Base-by-base conservation (phyloP, 441 rosid species). In the Erodium moschatum region DNA sequence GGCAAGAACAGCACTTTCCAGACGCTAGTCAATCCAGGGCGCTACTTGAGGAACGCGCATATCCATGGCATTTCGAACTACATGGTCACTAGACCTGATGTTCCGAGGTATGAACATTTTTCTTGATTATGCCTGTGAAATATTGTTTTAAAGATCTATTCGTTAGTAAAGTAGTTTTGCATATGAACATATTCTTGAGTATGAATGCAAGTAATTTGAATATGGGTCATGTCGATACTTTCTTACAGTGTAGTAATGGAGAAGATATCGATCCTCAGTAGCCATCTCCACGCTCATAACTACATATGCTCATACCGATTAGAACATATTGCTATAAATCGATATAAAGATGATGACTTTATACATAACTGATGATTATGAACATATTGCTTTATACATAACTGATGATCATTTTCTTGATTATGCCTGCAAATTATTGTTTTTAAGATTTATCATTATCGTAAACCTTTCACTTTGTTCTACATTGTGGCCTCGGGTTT, bases 1-100 rank as follows among this genome's bases (percentile, higher is more conserved):
- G 97, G 97, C 69, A 77, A 81, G 77, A 81, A 88, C 75, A 86
- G 98, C 82, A 89, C 96, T 56, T 91, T 94, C 50, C 87, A 89
- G 79, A 85, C 92, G 0, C 84, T 94, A 1, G 79, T 94, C 19
- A 89, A 94, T 80, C 98, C 97, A 0, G 88, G 74, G 20, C 72
- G 86, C 15, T 58, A 19, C 70, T 81, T 94, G 63, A 33, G 73
- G 5, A 93, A 91, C 71, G n/a, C 88, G 0, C 40, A 71, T 74
- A 19, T 91, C 72, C 98, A 91, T 67, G 81, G 85, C 38, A 93
- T 91, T 63, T 81, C 85, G 76, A 80, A 81, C 19, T 67, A 76
- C 73, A 89, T 89, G 97, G 97, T 91, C 75, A 69, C 77, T 69
- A 76, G 81, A 68, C 88, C 85, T 58, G 84, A 82, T 65, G 88